phyloP scores from a whole-genome alignment of 257 asterid species.

The Petrea volubilis region DNA sequence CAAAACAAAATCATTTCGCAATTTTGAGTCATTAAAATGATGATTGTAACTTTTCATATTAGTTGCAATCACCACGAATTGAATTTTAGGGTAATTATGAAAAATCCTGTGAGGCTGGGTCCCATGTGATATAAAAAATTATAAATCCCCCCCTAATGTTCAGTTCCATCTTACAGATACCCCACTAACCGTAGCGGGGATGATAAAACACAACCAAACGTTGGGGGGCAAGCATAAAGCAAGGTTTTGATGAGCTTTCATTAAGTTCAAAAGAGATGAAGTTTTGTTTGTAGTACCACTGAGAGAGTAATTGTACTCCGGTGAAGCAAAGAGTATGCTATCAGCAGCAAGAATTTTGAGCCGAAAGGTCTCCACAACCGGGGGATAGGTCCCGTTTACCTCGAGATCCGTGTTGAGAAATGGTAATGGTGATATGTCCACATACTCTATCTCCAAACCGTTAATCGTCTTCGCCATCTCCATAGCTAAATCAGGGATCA shows the following conservation, averaged over 20 bases:
- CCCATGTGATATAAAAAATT: too few relatives aligned
- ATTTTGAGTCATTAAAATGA: too few relatives aligned
- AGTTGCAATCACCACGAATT: too few relatives aligned
- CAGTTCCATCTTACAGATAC: too few relatives aligned
- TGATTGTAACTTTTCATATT: too few relatives aligned
- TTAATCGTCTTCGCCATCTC: conserved; percentile 53
- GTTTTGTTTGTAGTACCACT: conserved; percentile 46
- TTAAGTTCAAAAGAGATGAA: neutral
- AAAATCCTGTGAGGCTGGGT: too few relatives aligned
- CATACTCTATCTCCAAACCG: conserved; percentile 70
- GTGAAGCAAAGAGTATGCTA: conserved; percentile 77
- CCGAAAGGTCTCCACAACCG: conserved; percentile 74
- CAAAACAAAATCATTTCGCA: too few relatives aligned
- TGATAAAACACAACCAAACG: too few relatives aligned
- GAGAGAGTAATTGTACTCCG: conserved; percentile 84
- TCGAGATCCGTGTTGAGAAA: conserved; percentile 82
- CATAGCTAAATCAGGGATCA: conserved; percentile 39
- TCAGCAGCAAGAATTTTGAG: conserved; percentile 77
- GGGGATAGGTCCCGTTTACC: conserved; percentile 65
- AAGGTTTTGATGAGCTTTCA: neutral
- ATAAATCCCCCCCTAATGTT: too few relatives aligned
- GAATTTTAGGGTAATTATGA: too few relatives aligned
- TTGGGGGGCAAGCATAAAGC: too few relatives aligned
- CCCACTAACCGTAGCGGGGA: too few relatives aligned
- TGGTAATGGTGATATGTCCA: conserved; percentile 73